Conservation (phyloP, 2,329 filamentous ascomycete species). For the Calycina marina region DNA sequence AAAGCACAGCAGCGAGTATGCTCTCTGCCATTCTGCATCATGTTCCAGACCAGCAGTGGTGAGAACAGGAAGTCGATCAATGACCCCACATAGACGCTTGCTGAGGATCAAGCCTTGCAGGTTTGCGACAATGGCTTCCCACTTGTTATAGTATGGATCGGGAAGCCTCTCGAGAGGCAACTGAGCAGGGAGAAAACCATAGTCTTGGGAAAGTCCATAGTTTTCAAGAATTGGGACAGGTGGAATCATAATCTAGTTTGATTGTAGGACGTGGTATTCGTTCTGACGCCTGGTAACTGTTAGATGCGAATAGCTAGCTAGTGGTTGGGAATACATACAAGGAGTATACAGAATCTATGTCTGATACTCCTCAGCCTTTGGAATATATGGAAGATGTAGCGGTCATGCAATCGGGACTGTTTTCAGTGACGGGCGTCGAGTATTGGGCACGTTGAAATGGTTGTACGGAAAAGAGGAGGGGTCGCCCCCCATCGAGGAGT, state of each 20-base stretch:
- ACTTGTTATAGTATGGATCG: constrained; percentile 85
- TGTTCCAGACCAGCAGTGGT: constrained; percentile 69
- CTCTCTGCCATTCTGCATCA: constrained; percentile 83
- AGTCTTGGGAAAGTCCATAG: constrained; percentile 63
- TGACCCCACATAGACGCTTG: constrained; percentile 63
- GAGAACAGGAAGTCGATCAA: constrained; percentile 71
- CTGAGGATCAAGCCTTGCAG: constrained; percentile 77
- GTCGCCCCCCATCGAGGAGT: too few species aligned
- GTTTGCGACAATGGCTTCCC: constrained; percentile 78
- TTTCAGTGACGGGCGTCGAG: too few species aligned
- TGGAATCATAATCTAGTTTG: constrained; percentile 31
- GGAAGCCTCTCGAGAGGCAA: constrained; percentile 68
- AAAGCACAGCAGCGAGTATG: constrained; percentile 81
- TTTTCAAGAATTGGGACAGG: constrained; percentile 51
- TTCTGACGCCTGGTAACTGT: too few species aligned
- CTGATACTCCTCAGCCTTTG: constrained; percentile 51
- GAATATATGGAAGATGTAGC: constrained; percentile 6
- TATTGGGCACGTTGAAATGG: too few species aligned
- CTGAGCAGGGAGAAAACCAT: constrained; percentile 79
- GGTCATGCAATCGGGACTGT: constrained; percentile 18
- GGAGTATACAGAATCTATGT: constrained; percentile 42
- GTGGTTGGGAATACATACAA: too few species aligned
- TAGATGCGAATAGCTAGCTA: too few species aligned
- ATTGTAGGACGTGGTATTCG: constrained; percentile 10
- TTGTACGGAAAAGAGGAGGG: too few species aligned